A percentile compares a stretch with the other conserved stretches of the same genome.
These are phyloP conservation scores for Flueggea neowawraea DNA, from an alignment of 441 rosid species.

Conservation along the genomic window DNA sequence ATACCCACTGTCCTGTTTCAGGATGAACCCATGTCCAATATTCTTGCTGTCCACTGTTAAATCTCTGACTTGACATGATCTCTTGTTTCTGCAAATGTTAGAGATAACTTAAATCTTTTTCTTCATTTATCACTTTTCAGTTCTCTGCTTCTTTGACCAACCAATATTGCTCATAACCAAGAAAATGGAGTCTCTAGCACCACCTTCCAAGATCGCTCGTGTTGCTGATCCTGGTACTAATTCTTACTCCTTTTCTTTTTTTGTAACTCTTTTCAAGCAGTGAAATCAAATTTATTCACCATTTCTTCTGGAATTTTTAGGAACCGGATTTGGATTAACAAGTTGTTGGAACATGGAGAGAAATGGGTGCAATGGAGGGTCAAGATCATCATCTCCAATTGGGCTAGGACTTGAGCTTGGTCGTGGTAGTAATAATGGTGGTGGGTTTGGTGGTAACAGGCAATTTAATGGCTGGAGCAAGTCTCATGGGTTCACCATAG, in stretches of 20 bases:
- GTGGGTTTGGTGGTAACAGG: not conserved
- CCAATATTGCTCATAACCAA: no score
- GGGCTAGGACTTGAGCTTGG: conserved; percentile 41
- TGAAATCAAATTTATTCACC: not conserved
- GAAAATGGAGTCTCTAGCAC: not conserved
- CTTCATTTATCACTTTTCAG: no score
- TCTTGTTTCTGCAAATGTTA: no score
- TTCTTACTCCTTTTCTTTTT: not conserved
- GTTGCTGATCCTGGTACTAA: not conserved
- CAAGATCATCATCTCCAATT: conserved; percentile 17
- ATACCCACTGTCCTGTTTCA: no score
- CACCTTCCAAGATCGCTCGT: conserved; percentile 4
- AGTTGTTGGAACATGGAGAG: conserved; percentile 24
- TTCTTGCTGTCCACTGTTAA: no score
- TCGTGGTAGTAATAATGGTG: conserved; percentile 15
- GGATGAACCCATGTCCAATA: no score
- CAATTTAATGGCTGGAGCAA: not conserved
- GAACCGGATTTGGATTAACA: conserved; percentile 14
- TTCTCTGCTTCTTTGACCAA: no score
- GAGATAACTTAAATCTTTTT: no score
- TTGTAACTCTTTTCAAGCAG: not conserved
- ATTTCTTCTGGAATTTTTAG: no score
- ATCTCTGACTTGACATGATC: no score
- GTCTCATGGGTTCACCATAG: conserved; percentile 29
- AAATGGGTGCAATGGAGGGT: conserved; percentile 4